A percentile compares a stretch with the other conserved stretches of the same genome.
phyloP scores from a whole-genome alignment of 2,329 filamentous ascomycete genomes.

The Ceratocystis harringtonii region DNA sequence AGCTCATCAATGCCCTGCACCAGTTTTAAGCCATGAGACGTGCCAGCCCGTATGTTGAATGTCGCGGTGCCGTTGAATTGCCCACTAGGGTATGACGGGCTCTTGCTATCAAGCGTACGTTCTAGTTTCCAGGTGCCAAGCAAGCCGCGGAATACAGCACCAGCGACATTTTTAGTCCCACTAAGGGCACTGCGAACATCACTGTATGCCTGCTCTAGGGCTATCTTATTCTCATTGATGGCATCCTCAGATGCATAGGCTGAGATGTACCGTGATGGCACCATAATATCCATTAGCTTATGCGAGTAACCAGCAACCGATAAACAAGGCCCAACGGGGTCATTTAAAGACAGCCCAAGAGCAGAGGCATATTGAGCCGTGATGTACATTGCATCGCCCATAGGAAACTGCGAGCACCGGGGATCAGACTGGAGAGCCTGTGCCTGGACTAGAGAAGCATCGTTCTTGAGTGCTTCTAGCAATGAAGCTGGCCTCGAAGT shows the following conservation, averaged over 20 bases:
- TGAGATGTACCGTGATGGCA: conserved; percentile 39
- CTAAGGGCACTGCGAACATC: conserved; percentile 30
- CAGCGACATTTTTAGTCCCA: conserved; percentile 39
- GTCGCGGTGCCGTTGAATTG: conserved; percentile 48
- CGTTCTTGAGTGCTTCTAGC: conserved; percentile 22
- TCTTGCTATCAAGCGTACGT: conserved; percentile 38
- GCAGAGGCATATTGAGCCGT: conserved; percentile 55
- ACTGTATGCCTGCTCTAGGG: conserved; percentile 32
- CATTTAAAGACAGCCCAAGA: conserved; percentile 35
- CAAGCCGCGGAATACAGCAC: conserved; percentile 54
- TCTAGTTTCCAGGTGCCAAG: conserved; percentile 54
- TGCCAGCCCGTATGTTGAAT: conserved; percentile 37
- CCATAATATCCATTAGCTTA: conserved; percentile 37
- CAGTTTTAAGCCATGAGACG: conserved; percentile 4
- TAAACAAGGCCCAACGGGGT: conserved; percentile 20
- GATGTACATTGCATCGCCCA: conserved; percentile 65
- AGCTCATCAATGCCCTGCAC: not conserved
- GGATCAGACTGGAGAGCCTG: conserved; percentile 37
- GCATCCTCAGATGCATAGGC: conserved; percentile 26
- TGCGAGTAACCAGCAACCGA: conserved; percentile 29
- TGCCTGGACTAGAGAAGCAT: conserved; percentile 33
- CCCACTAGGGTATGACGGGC: conserved; percentile 46
- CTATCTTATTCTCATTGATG: conserved; percentile 28
- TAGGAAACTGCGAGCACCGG: conserved; percentile 56
- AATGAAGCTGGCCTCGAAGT: conserved; percentile 7